A percentile compares a stretch with the other conserved stretches of the same genome.
These are phyloP conservation scores for Xylaria longipes DNA, from an alignment of 495 filamentous ascomycete genomes.

Conservation along the genomic window DNA sequence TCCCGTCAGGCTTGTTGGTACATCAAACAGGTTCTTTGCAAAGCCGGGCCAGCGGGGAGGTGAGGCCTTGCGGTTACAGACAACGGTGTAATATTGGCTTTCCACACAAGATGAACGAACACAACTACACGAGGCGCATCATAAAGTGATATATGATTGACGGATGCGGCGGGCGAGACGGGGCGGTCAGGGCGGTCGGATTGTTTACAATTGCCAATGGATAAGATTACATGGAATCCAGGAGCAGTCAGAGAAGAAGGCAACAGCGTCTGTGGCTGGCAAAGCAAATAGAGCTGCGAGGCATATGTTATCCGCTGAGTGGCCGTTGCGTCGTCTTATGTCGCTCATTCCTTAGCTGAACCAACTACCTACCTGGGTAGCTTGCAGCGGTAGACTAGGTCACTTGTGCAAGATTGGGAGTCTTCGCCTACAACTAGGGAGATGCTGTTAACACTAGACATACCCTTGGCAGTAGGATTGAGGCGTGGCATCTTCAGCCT, in stretches of 20 bases:
- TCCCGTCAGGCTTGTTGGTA: not conserved
- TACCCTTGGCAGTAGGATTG: not conserved
- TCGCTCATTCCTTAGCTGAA: slow-evolving; percentile 14
- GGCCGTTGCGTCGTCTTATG: slow-evolving; percentile 19
- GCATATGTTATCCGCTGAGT: slow-evolving; percentile 5
- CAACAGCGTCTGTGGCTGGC: slow-evolving; percentile 3
- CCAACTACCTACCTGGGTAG: slow-evolving; percentile 8
- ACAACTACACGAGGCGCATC: not conserved
- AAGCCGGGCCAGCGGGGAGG: not conserved
- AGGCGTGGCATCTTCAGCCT: not conserved
- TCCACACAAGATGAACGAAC: not conserved
- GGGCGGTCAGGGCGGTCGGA: not conserved
- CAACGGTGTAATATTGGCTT: not conserved
- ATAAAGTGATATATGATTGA: not conserved
- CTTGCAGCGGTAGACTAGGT: not conserved
- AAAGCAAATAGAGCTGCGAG: slow-evolving; percentile 18
- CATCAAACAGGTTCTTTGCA: not conserved
- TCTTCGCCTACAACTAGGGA: not conserved
- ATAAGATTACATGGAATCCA: not conserved
- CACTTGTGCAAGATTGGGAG: slow-evolving; percentile 9
- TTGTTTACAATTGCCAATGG: slow-evolving; percentile 1
- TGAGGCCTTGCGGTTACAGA: not conserved
- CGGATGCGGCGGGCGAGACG: not conserved
- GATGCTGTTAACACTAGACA: not conserved
- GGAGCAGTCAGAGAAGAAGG: slow-evolving; percentile 19